A percentile compares a stretch with the other conserved stretches of the same genome.
Evolutionary conservation across 495 filamentous ascomycete species (phyloP).

Genomic region (Hypoxylon trugodes): DNA sequence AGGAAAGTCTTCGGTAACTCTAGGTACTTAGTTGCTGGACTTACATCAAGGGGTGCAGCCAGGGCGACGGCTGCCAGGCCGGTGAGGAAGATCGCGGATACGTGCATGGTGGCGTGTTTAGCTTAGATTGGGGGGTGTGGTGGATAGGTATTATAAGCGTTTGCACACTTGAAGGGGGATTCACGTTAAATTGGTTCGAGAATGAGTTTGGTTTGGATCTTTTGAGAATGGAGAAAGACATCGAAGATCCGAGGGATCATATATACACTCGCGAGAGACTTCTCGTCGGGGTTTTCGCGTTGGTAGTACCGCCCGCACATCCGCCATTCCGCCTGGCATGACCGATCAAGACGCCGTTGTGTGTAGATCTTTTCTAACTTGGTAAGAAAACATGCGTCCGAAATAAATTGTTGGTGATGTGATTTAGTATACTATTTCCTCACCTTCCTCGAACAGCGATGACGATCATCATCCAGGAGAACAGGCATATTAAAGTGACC

Average conservation of each 20-base stretch:
- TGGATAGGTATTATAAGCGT: neutral
- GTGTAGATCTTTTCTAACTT: neutral
- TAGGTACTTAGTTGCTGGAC: neutral
- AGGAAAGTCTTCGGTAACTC: neutral
- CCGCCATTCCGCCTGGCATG: neutral
- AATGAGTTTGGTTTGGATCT: too few relatives aligned
- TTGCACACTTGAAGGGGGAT: too few relatives aligned
- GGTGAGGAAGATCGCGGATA: slow-evolving; percentile 21
- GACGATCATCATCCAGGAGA: neutral
- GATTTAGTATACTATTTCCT: neutral
- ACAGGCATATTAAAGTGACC: slow-evolving; percentile 8
- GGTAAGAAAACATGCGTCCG: neutral
- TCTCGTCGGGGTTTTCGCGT: neutral
- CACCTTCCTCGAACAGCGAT: slow-evolving; percentile 4
- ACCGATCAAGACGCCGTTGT: neutral
- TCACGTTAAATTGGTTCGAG: too few relatives aligned
- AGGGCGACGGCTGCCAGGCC: slow-evolving; percentile 24
- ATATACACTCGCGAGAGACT: too few relatives aligned
- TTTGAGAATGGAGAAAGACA: too few relatives aligned
- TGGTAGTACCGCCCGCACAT: neutral
- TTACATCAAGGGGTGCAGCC: slow-evolving; percentile 30
- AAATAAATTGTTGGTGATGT: neutral
- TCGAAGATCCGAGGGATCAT: too few relatives aligned
- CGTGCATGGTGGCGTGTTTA: slow-evolving; percentile 17
- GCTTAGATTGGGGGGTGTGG: neutral